These are phyloP conservation scores for Phallus indusiatus DNA, from an alignment of 768 basidiomycete genomes.

Conservation along the genomic window DNA sequence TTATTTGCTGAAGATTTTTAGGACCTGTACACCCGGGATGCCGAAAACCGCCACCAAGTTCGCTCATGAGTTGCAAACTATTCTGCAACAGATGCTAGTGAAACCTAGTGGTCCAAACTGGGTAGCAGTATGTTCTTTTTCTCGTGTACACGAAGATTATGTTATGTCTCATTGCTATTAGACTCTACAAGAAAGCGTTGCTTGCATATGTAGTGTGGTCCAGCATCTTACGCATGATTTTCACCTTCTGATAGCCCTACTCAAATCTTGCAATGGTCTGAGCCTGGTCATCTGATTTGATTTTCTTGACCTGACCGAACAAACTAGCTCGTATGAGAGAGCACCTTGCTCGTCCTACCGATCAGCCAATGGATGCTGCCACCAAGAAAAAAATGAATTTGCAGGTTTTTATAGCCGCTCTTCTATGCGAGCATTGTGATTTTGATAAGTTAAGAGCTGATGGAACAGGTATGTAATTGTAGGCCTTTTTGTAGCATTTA, in stretches of 20 bases:
- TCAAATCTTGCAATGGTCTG: constrained; percentile 81
- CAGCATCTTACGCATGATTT: constrained; percentile 84
- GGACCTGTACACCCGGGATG: constrained; percentile 76
- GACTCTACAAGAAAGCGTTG: constrained; percentile 87
- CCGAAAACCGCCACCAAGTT: constrained; percentile 86
- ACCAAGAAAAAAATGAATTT: constrained; percentile 35
- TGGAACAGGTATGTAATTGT: constrained; percentile 39
- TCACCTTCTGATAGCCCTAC: constrained; percentile 58
- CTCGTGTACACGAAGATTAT: neutral
- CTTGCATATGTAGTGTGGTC: constrained; percentile 83
- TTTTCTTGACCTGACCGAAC: neutral
- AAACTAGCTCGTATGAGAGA: constrained; percentile 53
- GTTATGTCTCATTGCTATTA: constrained; percentile 20
- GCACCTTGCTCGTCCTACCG: constrained; percentile 34
- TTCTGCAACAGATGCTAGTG: constrained; percentile 85
- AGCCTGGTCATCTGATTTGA: neutral
- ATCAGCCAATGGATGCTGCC: constrained; percentile 30
- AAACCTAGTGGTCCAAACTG: constrained; percentile 67
- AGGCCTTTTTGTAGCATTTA: neutral
- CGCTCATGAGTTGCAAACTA: constrained; percentile 71
- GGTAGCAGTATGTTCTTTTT: constrained; percentile 40
- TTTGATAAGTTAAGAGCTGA: constrained; percentile 70
- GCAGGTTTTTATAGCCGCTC: constrained; percentile 73
- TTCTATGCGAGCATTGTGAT: constrained; percentile 83
- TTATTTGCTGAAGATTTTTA: constrained; percentile 82